Percentiles rank a stretch among this genome's conserved stretches.
phyloP scores from a whole-genome alignment of 768 basidiomycete species.

The Mycena capillaripes region DNA sequence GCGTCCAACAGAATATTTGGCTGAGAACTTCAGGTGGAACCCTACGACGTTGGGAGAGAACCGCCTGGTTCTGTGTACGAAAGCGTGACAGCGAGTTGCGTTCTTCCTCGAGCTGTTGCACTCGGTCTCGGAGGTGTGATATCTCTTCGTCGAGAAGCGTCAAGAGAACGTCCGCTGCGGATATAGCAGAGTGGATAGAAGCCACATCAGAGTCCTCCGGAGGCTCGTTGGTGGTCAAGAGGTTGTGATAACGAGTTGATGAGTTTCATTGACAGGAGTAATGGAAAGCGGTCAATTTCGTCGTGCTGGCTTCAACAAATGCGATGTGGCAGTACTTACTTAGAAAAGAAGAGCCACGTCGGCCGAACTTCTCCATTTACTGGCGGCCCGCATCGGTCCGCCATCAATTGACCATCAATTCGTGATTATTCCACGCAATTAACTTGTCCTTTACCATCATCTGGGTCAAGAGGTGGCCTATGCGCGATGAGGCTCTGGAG shows the following conservation, averaged over 20 bases:
- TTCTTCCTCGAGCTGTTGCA: background rate
- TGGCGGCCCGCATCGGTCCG: no score
- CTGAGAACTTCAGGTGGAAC: background rate
- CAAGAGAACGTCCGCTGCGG: background rate
- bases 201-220: background rate
- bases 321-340: no score
- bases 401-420: no score
- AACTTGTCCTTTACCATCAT: no score
- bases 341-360: no score
- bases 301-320: no score
- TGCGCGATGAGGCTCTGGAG: no score
- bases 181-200: background rate
- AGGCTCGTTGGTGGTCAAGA: background rate
- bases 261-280: no score
- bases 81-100: background rate
- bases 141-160: background rate
- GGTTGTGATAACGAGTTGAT: background rate
- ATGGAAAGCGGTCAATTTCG: no score
- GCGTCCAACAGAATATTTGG: constrained; percentile 1
- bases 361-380: no score
- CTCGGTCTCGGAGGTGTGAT: background rate
- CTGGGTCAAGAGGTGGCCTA: no score
- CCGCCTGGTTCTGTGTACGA: background rate
- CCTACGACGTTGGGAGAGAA: background rate
- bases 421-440: no score